These are phyloP conservation scores for Pythium pectinolyticum DNA, from an alignment of 352 stramenopile species.

Conservation along the genomic window DNA sequence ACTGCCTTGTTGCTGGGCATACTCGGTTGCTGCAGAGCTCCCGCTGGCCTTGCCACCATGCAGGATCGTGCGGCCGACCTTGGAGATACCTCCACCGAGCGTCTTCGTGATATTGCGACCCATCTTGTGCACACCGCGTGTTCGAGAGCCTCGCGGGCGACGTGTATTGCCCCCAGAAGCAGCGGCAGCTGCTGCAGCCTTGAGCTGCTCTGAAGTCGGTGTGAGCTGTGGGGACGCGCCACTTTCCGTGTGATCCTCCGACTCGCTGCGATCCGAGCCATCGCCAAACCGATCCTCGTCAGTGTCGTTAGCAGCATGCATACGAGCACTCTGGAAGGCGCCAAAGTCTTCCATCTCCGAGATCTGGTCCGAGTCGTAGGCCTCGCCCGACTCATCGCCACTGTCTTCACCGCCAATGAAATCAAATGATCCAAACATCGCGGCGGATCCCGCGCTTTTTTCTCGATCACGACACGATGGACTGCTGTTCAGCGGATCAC, in stretches of 20 bases:
- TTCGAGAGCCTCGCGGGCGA: conserved; percentile 21
- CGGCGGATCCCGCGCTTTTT: conserved; percentile 25
- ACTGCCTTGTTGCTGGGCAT: neutral
- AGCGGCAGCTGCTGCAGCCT: neutral
- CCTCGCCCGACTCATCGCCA: conserved; percentile 71
- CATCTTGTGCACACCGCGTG: conserved; percentile 71
- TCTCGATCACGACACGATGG: conserved; percentile 51
- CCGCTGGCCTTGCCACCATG: conserved; percentile 67
- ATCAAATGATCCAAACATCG: conserved; percentile 68
- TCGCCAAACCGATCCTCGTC: neutral
- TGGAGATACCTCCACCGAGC: conserved; percentile 75
- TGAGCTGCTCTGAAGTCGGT: conserved; percentile 8
- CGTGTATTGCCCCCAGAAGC: neutral
- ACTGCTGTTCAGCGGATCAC: conserved; percentile 76
- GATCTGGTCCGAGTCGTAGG: conserved; percentile 75
- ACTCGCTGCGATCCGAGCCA: conserved; percentile 16
- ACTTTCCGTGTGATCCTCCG: conserved; percentile 6
- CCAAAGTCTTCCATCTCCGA: conserved; percentile 71
- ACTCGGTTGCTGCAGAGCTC: conserved; percentile 17
- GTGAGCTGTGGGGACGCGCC: neutral
- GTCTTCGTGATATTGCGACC: conserved; percentile 75
- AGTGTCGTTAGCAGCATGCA: conserved; percentile 1
- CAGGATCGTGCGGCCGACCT: conserved; percentile 74
- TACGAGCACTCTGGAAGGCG: conserved; percentile 42
- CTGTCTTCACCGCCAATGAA: conserved; percentile 84